Conservation (phyloP, 2,329 filamentous ascomycete genomes). For the Sclerotinia sclerotiorum region DNA sequence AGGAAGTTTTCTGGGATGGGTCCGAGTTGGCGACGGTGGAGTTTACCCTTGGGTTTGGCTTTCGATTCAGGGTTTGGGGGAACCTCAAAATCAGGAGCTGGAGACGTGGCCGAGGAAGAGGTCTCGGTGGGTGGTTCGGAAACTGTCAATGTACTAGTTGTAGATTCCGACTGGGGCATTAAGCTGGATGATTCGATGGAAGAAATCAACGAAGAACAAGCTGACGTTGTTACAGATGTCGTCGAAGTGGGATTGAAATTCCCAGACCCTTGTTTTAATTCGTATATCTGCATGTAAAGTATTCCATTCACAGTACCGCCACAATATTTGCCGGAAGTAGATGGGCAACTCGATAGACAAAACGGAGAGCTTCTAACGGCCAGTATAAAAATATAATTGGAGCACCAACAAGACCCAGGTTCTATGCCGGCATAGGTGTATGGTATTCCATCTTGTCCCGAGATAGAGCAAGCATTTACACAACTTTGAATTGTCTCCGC, state of each 20-base stretch:
- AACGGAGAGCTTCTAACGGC: neutral
- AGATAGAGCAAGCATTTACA: slow-evolving; percentile 4
- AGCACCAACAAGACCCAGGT: slow-evolving; percentile 12
- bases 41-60: neutral
- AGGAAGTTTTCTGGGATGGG: slow-evolving; percentile 1
- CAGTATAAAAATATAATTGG: slow-evolving; percentile 10
- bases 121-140: neutral
- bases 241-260: neutral
- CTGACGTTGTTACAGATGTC: neutral
- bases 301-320: neutral
- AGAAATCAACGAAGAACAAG: neutral
- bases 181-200: neutral
- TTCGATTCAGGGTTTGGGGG: neutral
- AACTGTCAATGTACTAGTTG: neutral
- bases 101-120: neutral
- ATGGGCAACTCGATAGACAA: slow-evolving; percentile 12
- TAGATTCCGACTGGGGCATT: neutral
- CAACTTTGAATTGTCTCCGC: slow-evolving; percentile 14
- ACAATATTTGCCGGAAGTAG: slow-evolving; percentile 3
- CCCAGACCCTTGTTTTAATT: neutral
- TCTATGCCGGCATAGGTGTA: slow-evolving; percentile 13
- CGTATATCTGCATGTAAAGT: slow-evolving; percentile 18
- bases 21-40: slow-evolving; percentile 2
- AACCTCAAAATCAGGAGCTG: neutral
- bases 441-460: neutral